Evolutionary conservation across 805 yeast genomes (phyloP), one percentile per base, ranked within the genome.

Genomic region (Sungouiozyma ichnusensis): DNA sequence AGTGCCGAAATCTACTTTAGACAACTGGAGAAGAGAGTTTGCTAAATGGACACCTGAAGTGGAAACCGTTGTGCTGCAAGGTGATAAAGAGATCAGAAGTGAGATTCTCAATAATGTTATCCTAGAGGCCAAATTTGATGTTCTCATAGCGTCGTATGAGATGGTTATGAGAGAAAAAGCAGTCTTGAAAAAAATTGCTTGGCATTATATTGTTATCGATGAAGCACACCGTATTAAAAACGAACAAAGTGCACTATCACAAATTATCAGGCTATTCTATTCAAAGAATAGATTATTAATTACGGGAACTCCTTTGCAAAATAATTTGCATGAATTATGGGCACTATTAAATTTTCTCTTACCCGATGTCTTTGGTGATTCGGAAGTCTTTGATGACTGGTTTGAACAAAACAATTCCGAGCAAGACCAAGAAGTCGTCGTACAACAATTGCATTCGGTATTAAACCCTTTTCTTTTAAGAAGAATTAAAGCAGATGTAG

Each of bases 151-250:
- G 0, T 86, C 96, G 2, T 92, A 83, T 60, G 97, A 90, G 57
- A 85, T 87, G 81, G 92, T 92, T 16, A 78, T 90, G 38, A 76
- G 94, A 45, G 98, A 90, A 59, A 90, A 90, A 60, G 58, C 84
- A 15, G 75, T 76, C 36, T 68, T 92, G 52, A 83, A 83, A 53
- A 86, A 83, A 59, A 66, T 90, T 44, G 79, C 82, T 39, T 90
- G 97, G 97, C 88, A 88, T 63, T 90, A 90, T 60, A 79, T 92
- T 43, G 73, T 92, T 16, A 85, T 90, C 40, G 98, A 90, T 66
- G 97, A 88, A 63, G 97, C 97, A 2, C 98, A 90, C 62, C 76
- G 97, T 59, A 90, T 90, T 59, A 90, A 90, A 58, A 92, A 92
- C 60, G 97, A 92, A 57, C 94, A 85, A 55, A 81, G 94, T 50